Percentiles rank a stretch among this genome's conserved stretches.
phyloP scores from a whole-genome alignment of 2,329 filamentous ascomycete genomes.

The Hymenotorrendiella dingleyae region DNA sequence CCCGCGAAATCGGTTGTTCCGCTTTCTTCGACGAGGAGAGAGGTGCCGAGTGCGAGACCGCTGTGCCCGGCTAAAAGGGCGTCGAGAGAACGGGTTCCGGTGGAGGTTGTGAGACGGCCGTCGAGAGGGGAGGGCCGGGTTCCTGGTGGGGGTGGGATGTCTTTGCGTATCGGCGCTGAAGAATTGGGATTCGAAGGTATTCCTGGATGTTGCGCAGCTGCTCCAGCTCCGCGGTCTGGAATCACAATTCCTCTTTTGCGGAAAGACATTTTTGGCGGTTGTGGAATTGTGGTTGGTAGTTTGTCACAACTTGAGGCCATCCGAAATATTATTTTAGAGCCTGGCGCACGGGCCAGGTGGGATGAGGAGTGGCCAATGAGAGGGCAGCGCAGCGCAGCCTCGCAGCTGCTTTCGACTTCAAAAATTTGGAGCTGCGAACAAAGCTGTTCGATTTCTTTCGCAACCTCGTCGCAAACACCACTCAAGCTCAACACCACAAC shows the following conservation, averaged over 20 bases:
- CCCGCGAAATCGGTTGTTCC: conserved; percentile 94
- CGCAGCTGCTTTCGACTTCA: conserved; percentile 7
- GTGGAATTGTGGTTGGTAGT: background rate
- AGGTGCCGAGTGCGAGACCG: conserved; percentile 76
- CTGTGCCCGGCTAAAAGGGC: conserved; percentile 78
- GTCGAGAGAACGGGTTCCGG: conserved; percentile 81
- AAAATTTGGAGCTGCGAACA: conserved; percentile 5
- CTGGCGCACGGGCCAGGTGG: conserved; percentile 2
- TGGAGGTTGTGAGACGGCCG: conserved; percentile 83
- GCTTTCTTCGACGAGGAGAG: conserved; percentile 75
- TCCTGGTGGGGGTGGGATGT: conserved; percentile 37
- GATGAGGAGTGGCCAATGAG: conserved; percentile 4
- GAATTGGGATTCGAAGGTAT: conserved; percentile 1
- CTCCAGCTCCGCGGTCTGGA: conserved; percentile 1
- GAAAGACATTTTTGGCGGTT: conserved; percentile 50
- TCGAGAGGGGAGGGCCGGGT: conserved; percentile 83
- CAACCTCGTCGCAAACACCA: conserved; percentile 2
- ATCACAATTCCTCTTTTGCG: conserved; percentile 60
- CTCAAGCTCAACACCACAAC: background rate
- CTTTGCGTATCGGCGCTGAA: conserved; percentile 11
- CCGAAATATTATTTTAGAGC: conserved; percentile 3
- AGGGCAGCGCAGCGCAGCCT: conserved; percentile 3
- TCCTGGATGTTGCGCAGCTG: background rate
- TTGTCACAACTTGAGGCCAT: background rate
- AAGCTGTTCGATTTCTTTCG: background rate